A percentile compares a stretch with the other conserved stretches of the same genome.
Evolutionary conservation across 345 rosid species (phyloP).

Genomic region (Citrus trifoliata): DNA sequence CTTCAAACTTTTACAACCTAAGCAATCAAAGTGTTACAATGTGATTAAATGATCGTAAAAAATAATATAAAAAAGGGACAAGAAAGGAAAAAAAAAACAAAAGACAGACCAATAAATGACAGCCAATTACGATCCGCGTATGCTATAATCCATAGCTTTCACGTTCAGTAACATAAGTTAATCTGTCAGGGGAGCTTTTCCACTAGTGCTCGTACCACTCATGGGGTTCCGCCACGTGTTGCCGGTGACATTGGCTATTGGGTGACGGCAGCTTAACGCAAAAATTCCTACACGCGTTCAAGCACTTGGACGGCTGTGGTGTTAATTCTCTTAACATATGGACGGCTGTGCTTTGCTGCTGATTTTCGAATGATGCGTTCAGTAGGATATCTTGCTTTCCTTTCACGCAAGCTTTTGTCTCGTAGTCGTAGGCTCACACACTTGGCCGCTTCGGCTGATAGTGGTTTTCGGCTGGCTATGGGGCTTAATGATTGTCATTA

Average conservation of each 20-base stretch:
- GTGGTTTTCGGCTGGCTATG: not conserved
- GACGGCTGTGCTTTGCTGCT: constrained; percentile 13
- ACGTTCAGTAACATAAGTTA: not conserved
- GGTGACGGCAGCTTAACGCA: constrained; percentile 22
- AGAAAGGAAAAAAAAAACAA: not conserved
- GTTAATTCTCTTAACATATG: not conserved
- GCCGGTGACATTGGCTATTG: constrained; percentile 9
- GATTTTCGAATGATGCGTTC: constrained; percentile 13
- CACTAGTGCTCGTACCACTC: not conserved
- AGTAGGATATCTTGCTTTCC: constrained; percentile 18
- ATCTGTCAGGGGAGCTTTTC: constrained; percentile 3
- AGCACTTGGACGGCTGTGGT: constrained; percentile 14
- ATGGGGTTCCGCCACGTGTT: constrained; percentile 39
- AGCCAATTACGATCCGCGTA: not conserved
- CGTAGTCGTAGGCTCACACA: not conserved
- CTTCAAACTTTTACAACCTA: not conserved
- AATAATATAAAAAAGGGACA: not conserved
- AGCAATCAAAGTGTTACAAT: not conserved
- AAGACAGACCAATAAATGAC: constrained; percentile 8
- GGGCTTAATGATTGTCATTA: not conserved
- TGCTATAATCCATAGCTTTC: not conserved
- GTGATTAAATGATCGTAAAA: not conserved
- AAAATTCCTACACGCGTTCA: not conserved
- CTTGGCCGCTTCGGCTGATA: not conserved
- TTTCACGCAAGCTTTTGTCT: constrained; percentile 26